Base-by-base conservation (phyloP, 768 basidiomycete genomes). In the Termitomyces sp. region DNA sequence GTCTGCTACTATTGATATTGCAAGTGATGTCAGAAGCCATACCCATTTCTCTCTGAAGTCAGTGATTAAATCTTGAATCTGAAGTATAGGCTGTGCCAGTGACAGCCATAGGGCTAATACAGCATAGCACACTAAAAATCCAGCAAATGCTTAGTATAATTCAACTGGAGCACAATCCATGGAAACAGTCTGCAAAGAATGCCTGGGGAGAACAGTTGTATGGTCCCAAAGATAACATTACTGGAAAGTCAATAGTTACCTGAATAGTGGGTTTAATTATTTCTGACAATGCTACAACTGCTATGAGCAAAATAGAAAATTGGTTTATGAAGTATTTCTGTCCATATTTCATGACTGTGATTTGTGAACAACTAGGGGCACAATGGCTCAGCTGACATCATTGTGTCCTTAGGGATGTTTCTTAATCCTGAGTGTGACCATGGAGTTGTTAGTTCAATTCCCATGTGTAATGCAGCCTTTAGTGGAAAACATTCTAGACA, bases 131-230 rank as follows among this genome's bases (percentile, higher is more conserved):
- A 25, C 48, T 36, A 46, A 63, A 31, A 40, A 61, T 29, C 62
- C 65, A 66, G 17, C 50, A 58, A 4, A 60, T 40, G 36, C 34
- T 48, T 40, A 59, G 59, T 14, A 63, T 56, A 14, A 60, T 48
- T n/a, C 52, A 55, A 10, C 38, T 46, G 14, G 31, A 29, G 17
- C 59, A 52, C 14, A 65, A 47, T 34, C 45, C 37, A 20, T 47
- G 64, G 10, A 65, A 36, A 29, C 64, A 59, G 32, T 65, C 34
- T 10, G 61, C 64, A 42, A 65, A 65, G 61, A 65, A 63, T 36
- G 61, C 64, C 64, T 65, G 20, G n/a, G 38, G 32, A 17, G n/a
- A 52, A 42, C 17, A 49, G 20, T 2, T 47, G 34, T 43, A 40
- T 52, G 49, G 15, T 42, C 7, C 6, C 9, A 32, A 43, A 42